Evolutionary conservation across 1,284 basidiomycete genomes (phyloP), one percentile per base, ranked within the genome.

Genomic region (Caloboletus inedulis): DNA sequence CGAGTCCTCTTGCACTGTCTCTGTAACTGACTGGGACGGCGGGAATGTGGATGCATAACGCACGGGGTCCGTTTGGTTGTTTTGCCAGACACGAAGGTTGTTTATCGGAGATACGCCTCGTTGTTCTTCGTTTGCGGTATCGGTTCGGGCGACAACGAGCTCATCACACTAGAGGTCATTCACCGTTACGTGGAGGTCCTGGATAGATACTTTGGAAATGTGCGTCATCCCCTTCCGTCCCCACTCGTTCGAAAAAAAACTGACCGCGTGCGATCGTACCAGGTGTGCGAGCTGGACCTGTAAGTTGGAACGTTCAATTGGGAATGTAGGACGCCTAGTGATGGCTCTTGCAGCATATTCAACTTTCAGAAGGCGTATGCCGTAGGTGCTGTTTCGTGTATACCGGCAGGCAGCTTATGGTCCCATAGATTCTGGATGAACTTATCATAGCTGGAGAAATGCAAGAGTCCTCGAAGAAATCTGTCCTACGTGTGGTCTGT

Each of bases 171-270:
- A 52, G 96, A 99, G 75, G 89, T 99, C 60, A 94, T 99, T 51
- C 97, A 99, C 72, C 87, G 97, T 66, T 99, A 97, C 65, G 97
- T 99, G 55, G 97, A 99, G 69, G 91, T 99, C n/a, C 74, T 99
- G 52, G 97, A 99, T 72, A 81, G 96, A 46, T 99, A 99, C 74
- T 99, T 99, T 77, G 97, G 97, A 51, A 99, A 99, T 69, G 94
- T 96, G 67, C 60, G 86, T 54, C 47, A 16, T 45, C 47, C 9
- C 10, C 12, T 12, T 45, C 10, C 43, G 16, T 27, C 5, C 6
- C 19, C 35, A 14, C 23, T n/a, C 34, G 44, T 49, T 30, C 16
- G 21, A 27, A 19, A 19, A 36, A 35, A 23, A 33, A 16, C 25
- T 55, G 48, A 60, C 44, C n/a, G 18, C 8, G 8, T 1, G 19